Conservation (phyloP, 202 grass and related monocot genomes). For the Alloteropsis angusta region DNA sequence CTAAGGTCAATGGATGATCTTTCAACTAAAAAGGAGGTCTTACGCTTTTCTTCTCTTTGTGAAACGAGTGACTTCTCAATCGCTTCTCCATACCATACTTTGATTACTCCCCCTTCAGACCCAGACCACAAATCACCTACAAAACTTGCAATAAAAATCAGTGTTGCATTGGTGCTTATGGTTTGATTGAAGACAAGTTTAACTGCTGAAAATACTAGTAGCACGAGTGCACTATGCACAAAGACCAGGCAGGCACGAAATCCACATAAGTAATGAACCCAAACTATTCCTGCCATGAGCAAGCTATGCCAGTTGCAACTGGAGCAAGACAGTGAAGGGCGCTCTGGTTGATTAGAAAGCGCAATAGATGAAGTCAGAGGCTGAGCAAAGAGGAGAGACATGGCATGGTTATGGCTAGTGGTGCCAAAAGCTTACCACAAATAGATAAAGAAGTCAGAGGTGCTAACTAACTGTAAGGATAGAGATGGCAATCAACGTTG, state of each 20-base stretch:
- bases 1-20: constrained; percentile 84
- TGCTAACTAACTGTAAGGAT: neutral
- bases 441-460: neutral
- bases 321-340: neutral
- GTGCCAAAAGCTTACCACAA: neutral
- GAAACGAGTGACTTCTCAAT: constrained; percentile 61
- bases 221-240: too few species aligned
- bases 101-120: constrained; percentile 81
- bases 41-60: constrained; percentile 64
- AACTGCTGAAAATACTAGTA: constrained; percentile 12
- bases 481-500: neutral
- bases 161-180: neutral
- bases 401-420: neutral
- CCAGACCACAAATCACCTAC: constrained; percentile 93
- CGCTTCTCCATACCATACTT: constrained; percentile 66
- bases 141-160: constrained; percentile 29
- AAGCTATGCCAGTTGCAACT: neutral
- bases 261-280: too few species aligned
- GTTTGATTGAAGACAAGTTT: neutral
- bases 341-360: neutral
- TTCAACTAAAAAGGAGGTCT: constrained; percentile 63
- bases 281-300: too few species aligned
- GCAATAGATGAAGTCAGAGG: neutral
- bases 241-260: too few species aligned
- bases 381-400: neutral